Conservation (phyloP, 371 early-diverging fungal species). For the Mucor sp. region DNA sequence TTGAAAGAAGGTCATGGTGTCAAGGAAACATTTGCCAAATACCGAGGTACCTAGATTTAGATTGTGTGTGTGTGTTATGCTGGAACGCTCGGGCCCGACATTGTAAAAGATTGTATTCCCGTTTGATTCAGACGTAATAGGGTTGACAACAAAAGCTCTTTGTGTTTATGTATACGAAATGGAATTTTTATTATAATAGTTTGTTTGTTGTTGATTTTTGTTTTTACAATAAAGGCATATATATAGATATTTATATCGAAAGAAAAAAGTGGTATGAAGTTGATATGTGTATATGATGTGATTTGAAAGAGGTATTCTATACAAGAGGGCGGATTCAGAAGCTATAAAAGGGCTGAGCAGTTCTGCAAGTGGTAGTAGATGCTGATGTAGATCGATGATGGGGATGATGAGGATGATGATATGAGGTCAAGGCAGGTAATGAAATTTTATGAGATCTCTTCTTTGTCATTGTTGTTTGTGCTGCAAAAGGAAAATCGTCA, state of each 20-base stretch:
- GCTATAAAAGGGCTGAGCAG: not conserved
- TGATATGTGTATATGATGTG: not conserved
- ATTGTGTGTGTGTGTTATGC: no score
- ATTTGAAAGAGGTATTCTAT: not conserved
- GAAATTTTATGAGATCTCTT: conserved; percentile 4
- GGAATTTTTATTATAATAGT: not conserved
- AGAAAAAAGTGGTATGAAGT: not conserved
- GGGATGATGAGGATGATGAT: not conserved
- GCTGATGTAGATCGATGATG: not conserved
- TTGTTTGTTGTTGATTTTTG: not conserved
- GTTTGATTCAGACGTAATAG: not conserved
- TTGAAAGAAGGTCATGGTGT: conserved; percentile 61
- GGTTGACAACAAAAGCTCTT: not conserved
- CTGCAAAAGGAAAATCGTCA: conserved; percentile 3
- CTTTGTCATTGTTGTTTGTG: not conserved
- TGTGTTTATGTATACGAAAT: not conserved
- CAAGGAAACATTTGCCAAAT: conserved; percentile 69
- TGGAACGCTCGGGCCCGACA: not conserved
- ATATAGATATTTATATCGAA: not conserved
- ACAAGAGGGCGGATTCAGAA: not conserved
- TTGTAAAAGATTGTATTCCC: not conserved
- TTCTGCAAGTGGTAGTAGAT: not conserved
- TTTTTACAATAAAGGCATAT: not conserved
- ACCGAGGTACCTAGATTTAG: conserved; percentile 35
- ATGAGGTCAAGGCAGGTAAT: conserved; percentile 4